Base-by-base conservation (phyloP, 2,329 filamentous ascomycete genomes). In the Mycogone perniciosa region DNA sequence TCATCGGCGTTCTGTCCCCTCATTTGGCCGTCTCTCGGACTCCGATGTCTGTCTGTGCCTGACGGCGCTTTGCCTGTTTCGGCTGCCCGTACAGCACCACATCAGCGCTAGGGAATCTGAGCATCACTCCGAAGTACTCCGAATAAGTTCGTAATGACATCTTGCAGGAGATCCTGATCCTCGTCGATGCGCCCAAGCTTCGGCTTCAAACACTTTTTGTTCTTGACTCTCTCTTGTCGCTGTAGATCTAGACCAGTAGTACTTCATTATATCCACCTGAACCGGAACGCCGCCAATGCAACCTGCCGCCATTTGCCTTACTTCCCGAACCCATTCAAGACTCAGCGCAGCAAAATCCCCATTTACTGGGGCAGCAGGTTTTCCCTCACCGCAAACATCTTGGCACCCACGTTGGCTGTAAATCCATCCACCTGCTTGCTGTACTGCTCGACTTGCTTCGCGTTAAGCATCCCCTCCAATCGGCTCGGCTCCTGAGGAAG, bases 361-460 rank as follows among this genome's bases (percentile, higher is more conserved):
- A 9, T 57, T 60, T 68, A 71, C 72, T 82, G 79, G 42, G 81
- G 80, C 62, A 83, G 66, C 59, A 85, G 68, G 68, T 82, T 84
- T 59, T 82, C 81, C 67, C 91, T 85, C 55, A 96, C 89, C 37
- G 91, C 91, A 70, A 99, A 99, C 92, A 99, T 96, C 84, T 99
- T 99, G 59, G 89, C 85, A 56, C 83, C 95, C 60, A 95, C 87
- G 58, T 84, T 86, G 50, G 93, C 90, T 44, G 92, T 92, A 71
- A 97, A 97, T 37, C 89, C 89, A 71, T 99, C 93, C 52, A 97
- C 88, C 76, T 97, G 93, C 75, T 90, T 86, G 65, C 91, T 89
- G 75, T 97, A 99, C 75, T 97, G 92, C 75, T 97, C 91, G 50
- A 96, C 90, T 76, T 99, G 93, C 72, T 90, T 83, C 56, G 88